Base-by-base conservation (phyloP, 1,284 basidiomycete genomes). In the Chalciporus sp. region DNA sequence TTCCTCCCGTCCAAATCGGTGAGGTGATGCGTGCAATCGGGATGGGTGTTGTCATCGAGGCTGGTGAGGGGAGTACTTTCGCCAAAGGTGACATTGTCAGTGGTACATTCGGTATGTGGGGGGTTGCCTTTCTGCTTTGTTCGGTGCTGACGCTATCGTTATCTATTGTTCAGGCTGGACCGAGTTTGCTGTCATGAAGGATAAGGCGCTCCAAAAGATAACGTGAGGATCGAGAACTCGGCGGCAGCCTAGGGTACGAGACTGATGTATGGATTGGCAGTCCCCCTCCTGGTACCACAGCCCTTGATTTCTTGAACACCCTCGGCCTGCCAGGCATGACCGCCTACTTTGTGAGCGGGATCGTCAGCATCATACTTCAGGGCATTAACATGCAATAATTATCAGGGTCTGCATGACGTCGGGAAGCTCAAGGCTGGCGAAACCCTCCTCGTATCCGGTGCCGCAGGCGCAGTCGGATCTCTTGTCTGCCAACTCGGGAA, bases 401-500 rank as follows among this genome's bases (percentile, higher is more conserved):
- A 19, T 31, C 56, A 92, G 90, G 92, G 94, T n/a, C 77, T 95
- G 37, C 78, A 85, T 66, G 89, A 93, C 51, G 76, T 95, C 42
- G 92, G 86, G 26, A 69, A 90, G 57, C 68, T 95, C 63, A 90
- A 95, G 69, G 71, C 85, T 0, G 92, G 92, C 10, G 93, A 96
- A 55, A 90, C 82, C 0, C 82, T 95, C 45, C 80, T 95, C 26
- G 88, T 96, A 19, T 92, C 91, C 1, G 94, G 92, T 19, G 94
- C 94, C 0, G 94, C 93, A 19, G 94, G 94, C n/a, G 86, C 92
- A 4, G 91, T 93, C 17, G 89, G 90, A 31, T 82, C 85, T 28
- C 70, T 89, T 55, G 86, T 77, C 29, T 90, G 84, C 69, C 89
- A 95, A 69, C 80, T 94, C 28, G 93, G 87, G 51, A 90, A 89